A percentile compares a stretch with the other conserved stretches of the same genome.
These are phyloP conservation scores for Helicocarpus griseus DNA, from an alignment of 2,329 filamentous ascomycete genomes.

Conservation along the genomic window DNA sequence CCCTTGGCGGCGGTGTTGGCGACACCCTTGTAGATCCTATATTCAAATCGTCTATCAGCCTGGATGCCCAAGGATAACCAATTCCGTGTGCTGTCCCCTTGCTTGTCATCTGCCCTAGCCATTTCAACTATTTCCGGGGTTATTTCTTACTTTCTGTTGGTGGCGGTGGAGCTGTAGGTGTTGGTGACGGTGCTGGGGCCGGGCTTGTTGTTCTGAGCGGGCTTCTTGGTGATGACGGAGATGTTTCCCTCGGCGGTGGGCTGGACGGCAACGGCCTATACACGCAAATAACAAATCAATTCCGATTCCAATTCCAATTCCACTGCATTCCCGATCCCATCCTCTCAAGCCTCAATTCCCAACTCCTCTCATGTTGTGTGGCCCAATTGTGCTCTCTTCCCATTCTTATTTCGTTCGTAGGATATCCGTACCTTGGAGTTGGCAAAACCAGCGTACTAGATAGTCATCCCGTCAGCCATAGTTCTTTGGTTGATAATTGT, in stretches of 20 bases:
- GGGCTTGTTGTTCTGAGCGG: conserved; percentile 62
- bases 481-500: neutral
- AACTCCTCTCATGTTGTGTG: neutral
- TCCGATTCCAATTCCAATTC: neutral
- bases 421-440: conserved; percentile 71
- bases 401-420: neutral
- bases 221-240: conserved; percentile 76
- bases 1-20: conserved; percentile 73
- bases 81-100: no score
- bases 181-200: conserved; percentile 54
- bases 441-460: conserved; percentile 79
- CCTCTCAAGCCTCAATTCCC: no score
- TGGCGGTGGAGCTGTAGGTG: conserved; percentile 62
- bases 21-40: conserved; percentile 79
- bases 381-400: neutral
- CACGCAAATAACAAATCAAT: conserved; percentile 3
- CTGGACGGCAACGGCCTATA: conserved; percentile 71
- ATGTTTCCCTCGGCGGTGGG: conserved; percentile 69
- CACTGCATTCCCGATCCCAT: no score
- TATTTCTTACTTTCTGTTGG: conserved; percentile 63
- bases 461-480: conserved; percentile 3
- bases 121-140: neutral
- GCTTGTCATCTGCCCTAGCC: no score
- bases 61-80: neutral
- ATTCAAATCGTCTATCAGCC: conserved; percentile 3